Evolutionary conservation across 2,329 filamentous ascomycete species (phyloP), one percentile per base, ranked within the genome.

Genomic region (Fragosphaeria purpurea): DNA sequence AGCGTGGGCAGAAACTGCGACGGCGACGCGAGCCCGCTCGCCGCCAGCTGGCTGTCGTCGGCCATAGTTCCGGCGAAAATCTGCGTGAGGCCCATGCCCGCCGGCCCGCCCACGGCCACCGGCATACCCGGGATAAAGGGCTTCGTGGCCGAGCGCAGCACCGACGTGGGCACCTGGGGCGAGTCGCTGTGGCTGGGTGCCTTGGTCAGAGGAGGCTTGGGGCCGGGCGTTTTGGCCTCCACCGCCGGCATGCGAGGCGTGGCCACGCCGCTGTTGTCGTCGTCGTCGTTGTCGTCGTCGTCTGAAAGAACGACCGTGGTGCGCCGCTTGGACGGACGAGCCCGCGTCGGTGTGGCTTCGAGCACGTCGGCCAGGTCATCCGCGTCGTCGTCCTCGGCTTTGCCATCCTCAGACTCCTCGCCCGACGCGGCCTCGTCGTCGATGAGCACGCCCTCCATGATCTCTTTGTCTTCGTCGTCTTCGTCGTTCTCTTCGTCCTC

Each of bases 61-160:
- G 34, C 44, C 80, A 96, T 85, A 1, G 89, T 95, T 10, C 88
- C 88, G 5, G 86, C 86, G 62, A 95, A 96, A 55, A 93, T 91
- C 60, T 95, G 90, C 0, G 88, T 94, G 43, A 95, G 74, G 8
- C 88, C 86, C 41, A 95, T 69, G 3, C 80, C 81, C 38, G 79
- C 80, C 30, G 79, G 73, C 0, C 74, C 77, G 30, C 68, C 67
- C 7, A 60, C 60, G 6, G 73, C 66, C 4, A 83, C 72, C 3
- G 82, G 78, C 22, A 88, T 67, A 1, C 82, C 83, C 4, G 84
- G 85, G 52, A 88, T 85, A 58, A 85, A 84, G 0, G 71, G 76
- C 66, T 85, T 86, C 53, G 76, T 82, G 3, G 81, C 81, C 4
- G 82, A 85, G 41, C 82, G 77, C n/a, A 85, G 63, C 2, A 84